Conservation (phyloP, 202 grass and related monocot species). For the Zoysia matrella region DNA sequence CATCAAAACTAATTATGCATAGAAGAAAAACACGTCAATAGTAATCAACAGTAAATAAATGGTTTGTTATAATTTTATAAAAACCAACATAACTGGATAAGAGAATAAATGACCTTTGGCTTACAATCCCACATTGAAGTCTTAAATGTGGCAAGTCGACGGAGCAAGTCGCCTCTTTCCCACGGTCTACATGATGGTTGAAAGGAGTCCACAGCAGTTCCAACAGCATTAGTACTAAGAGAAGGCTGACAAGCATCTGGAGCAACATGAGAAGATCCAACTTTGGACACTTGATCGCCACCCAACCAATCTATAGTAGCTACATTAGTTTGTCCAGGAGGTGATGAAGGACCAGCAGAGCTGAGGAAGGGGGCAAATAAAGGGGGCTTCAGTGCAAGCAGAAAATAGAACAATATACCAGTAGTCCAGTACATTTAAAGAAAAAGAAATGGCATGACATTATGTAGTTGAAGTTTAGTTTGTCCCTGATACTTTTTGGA, state of each 20-base stretch:
- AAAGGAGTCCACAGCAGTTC: slow-evolving; percentile 48
- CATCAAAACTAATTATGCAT: slow-evolving; percentile 10
- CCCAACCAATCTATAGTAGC: slow-evolving; percentile 89
- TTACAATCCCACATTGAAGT: slow-evolving; percentile 86
- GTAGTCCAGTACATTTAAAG: background rate
- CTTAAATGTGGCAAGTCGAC: slow-evolving; percentile 84
- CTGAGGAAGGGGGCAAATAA: slow-evolving; percentile 39
- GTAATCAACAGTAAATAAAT: background rate
- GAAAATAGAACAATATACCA: slow-evolving; percentile 14
- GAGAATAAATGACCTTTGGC: slow-evolving; percentile 67
- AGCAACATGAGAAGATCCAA: slow-evolving; percentile 55
- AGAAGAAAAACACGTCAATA: background rate
- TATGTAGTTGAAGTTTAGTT: background rate
- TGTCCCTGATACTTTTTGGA: background rate
- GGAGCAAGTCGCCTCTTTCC: slow-evolving; percentile 90
- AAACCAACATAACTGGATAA: background rate
- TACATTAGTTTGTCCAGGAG: slow-evolving; percentile 64
- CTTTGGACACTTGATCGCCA: slow-evolving; percentile 67
- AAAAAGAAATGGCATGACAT: background rate
- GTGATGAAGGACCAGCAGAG: slow-evolving; percentile 81
- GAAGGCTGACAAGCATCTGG: slow-evolving; percentile 57
- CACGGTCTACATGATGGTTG: slow-evolving; percentile 83
- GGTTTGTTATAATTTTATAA: background rate
- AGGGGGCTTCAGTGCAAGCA: slow-evolving; percentile 34
- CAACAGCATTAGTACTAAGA: slow-evolving; percentile 86